phyloP scores from a whole-genome alignment of 2,329 filamentous ascomycete genomes.

The Monosporascus sp. region DNA sequence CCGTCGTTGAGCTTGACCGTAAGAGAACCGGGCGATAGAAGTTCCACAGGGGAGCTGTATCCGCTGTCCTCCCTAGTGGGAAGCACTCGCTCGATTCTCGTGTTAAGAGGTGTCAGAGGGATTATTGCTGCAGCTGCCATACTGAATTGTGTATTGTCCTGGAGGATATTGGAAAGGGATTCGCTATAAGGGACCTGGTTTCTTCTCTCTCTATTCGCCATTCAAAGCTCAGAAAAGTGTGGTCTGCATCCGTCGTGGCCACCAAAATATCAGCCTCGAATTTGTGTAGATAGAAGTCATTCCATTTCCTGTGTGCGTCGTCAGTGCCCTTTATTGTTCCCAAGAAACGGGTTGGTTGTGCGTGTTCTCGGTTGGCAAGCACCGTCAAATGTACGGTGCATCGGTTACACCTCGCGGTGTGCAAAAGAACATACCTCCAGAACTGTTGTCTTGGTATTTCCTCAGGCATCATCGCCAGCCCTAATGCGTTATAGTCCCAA shows the following conservation, averaged over 20 bases:
- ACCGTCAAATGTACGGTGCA: no score
- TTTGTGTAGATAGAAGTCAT: no score
- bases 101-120: neutral
- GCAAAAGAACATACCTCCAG: no score
- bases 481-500: neutral
- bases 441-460: neutral
- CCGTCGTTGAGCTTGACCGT: conserved; percentile 32
- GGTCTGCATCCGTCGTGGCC: no score
- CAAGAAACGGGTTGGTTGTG: no score
- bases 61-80: neutral
- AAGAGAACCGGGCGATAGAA: neutral
- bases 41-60: neutral
- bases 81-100: neutral
- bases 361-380: no score
- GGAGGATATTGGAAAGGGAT: neutral
- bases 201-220: no score
- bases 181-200: no score
- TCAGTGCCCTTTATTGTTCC: neutral
- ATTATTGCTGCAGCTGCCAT: neutral
- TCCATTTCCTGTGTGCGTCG: no score
- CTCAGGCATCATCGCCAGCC: neutral
- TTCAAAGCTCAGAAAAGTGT: neutral
- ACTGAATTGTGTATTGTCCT: neutral
- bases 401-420: no score
- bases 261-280: no score